Conservation (phyloP, 352 stramenopile genomes). For the Globisporangium solare region DNA sequence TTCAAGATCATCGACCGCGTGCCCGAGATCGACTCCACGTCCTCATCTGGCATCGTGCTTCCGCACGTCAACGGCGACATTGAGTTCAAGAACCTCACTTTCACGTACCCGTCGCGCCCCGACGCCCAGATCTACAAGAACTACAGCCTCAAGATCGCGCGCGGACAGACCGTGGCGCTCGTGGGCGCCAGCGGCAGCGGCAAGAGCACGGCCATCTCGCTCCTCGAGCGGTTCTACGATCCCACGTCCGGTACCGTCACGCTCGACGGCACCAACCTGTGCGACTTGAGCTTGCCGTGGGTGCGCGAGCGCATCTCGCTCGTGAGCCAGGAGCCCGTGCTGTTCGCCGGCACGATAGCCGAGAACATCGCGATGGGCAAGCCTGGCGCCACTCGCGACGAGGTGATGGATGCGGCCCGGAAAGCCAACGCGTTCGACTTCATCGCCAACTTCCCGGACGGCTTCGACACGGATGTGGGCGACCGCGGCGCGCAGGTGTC, state of each 20-base stretch:
- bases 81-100: slow-evolving; percentile 33
- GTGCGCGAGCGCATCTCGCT: slow-evolving; percentile 57
- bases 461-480: slow-evolving; percentile 86
- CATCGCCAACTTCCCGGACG: slow-evolving; percentile 85
- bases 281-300: slow-evolving; percentile 39
- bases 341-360: slow-evolving; percentile 62
- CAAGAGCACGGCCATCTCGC: slow-evolving; percentile 73
- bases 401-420: slow-evolving; percentile 78
- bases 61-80: slow-evolving; percentile 27
- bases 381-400: slow-evolving; percentile 49
- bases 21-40: slow-evolving; percentile 22
- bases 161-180: slow-evolving; percentile 12
- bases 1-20: slow-evolving; percentile 32
- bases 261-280: slow-evolving; percentile 63
- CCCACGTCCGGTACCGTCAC: slow-evolving; percentile 11
- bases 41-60: slow-evolving; percentile 10
- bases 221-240: slow-evolving; percentile 83
- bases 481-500: slow-evolving; percentile 84
- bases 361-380: slow-evolving; percentile 46
- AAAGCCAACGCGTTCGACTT: slow-evolving; percentile 89
- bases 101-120: slow-evolving; percentile 38
- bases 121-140: slow-evolving; percentile 54
- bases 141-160: slow-evolving; percentile 53
- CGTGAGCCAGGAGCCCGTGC: slow-evolving; percentile 81
- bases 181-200: slow-evolving; percentile 64